Evolutionary conservation across 192 early-diverging fungal genomes (phyloP).

Genomic region (Oehlia diaphana): DNA sequence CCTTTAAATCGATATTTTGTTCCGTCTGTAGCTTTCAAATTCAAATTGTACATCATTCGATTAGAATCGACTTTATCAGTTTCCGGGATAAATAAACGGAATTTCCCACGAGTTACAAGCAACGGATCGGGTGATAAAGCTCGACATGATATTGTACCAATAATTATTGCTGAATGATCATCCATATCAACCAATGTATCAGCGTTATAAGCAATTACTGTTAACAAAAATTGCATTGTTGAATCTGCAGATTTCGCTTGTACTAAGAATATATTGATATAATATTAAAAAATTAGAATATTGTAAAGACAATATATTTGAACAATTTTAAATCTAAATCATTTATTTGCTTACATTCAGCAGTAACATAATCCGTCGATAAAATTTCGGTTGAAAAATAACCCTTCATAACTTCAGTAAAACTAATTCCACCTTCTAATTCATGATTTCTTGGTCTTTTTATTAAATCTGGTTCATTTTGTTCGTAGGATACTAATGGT

Average conservation of each 20-base stretch:
- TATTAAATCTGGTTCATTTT: neutral
- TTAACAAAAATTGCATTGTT: slow-evolving; percentile 39
- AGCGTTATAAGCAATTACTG: slow-evolving; percentile 34
- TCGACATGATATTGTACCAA: slow-evolving; percentile 46
- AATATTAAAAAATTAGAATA: neutral
- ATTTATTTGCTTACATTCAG: slow-evolving; percentile 30
- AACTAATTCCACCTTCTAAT: slow-evolving; percentile 30
- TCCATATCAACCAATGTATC: slow-evolving; percentile 35
- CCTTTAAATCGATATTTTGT: slow-evolving; percentile 43
- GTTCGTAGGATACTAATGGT: slow-evolving; percentile 26
- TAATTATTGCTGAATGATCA: slow-evolving; percentile 37
- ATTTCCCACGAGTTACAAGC: slow-evolving; percentile 40
- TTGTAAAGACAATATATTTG: neutral
- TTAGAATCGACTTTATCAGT: slow-evolving; percentile 36
- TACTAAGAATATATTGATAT: neutral
- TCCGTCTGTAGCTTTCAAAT: slow-evolving; percentile 36
- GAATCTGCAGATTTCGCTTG: slow-evolving; percentile 44
- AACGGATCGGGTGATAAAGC: slow-evolving; percentile 49
- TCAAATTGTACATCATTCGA: slow-evolving; percentile 41
- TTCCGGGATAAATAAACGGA: slow-evolving; percentile 38
- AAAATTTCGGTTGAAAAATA: slow-evolving; percentile 44
- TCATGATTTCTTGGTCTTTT: slow-evolving; percentile 8
- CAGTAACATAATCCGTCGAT: slow-evolving; percentile 38
- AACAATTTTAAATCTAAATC: neutral
- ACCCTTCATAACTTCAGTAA: slow-evolving; percentile 47